Evolutionary conservation across 345 rosid genomes (phyloP), one percentile per base, ranked within the genome.

Genomic region (Brassica nigra): DNA sequence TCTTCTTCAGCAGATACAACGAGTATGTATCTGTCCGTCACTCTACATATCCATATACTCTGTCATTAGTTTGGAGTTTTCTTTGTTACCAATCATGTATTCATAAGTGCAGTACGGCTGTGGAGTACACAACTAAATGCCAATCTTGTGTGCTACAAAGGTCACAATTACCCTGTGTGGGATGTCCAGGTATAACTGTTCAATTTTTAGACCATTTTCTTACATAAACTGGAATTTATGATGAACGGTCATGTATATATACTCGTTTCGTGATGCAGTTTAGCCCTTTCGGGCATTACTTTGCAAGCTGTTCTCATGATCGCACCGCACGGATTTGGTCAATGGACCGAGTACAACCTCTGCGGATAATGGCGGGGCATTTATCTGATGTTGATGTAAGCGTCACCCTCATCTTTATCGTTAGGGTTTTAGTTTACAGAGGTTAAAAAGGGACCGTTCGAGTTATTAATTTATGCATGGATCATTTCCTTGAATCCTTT

Each of bases 131-230:
- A 93, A 83, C 85, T 92, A 77, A 93, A 96, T 84, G 95, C 98
- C 63, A 96, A 92, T 88, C 97, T 92, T 61, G 99, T 96, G 58
- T 91, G 98, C 85, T 95, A 93, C 89, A 93, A 93, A 87, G 98
- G 99, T 81, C 99, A 95, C 71, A 95, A 95, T 81, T 95, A 91
- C 83, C 97, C 98, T 73, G 98, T 95, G n/a, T 93, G 98, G 97
- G 99, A 93, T 83, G 99, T 86, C 74, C 93, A 95, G 97, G 99
- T 93, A 85, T 70, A 49, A 55, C 61, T 71, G 29, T 79, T 75
- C 30, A 31, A 16, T 5, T 44, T 75, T 18, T 6, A 39, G 36
- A 42, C n/a, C 4, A 55, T 68, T 55, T n/a, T 52, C 39, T 76
- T 70, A 20, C 62, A 42, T 23, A 29, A 29, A 47, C 10, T 49